A percentile compares a stretch with the other conserved stretches of the same genome.
These are phyloP conservation scores for Scheffersomyces stipitis DNA, from an alignment of 805 yeast genomes.

Conservation along the genomic window DNA sequence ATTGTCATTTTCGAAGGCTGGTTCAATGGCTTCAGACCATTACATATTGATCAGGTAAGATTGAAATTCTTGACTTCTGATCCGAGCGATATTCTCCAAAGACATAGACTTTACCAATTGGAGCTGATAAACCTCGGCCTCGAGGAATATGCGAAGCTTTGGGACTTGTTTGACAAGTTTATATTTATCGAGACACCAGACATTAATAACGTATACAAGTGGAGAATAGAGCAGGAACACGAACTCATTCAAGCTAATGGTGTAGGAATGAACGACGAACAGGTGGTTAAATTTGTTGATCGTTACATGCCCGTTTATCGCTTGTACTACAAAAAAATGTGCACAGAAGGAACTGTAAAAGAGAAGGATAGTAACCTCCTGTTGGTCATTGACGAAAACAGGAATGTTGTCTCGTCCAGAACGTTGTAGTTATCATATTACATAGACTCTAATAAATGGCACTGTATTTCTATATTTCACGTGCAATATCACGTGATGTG, in stretches of 20 bases:
- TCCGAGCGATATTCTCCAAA: constrained; percentile 16
- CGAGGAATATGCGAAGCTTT: constrained; percentile 47
- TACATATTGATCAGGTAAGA: constrained; percentile 21
- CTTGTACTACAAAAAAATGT: constrained; percentile 56
- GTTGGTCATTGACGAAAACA: too few species aligned
- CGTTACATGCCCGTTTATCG: constrained; percentile 86
- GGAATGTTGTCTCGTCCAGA: too few species aligned
- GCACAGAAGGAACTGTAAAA: constrained; percentile 12
- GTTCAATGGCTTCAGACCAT: constrained; percentile 73
- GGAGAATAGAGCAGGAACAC: constrained; percentile 83
- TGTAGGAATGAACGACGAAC: constrained; percentile 74
- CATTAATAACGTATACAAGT: constrained; percentile 62
- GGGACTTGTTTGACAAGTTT: constrained; percentile 61
- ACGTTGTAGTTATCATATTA: too few species aligned
- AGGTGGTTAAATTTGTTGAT: constrained; percentile 68
- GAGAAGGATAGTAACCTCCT: too few species aligned
- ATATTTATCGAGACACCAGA: constrained; percentile 61
- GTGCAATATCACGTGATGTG: too few species aligned
- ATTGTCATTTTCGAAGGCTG: constrained; percentile 88
- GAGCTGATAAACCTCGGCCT: constrained; percentile 53
- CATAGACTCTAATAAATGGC: too few species aligned
- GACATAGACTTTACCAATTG: constrained; percentile 26
- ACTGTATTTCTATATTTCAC: too few species aligned
- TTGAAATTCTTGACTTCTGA: constrained; percentile 18
- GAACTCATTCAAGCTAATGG: constrained; percentile 53